Base-by-base conservation (phyloP, 23 red algal species). In the Chondrus crispus region DNA sequence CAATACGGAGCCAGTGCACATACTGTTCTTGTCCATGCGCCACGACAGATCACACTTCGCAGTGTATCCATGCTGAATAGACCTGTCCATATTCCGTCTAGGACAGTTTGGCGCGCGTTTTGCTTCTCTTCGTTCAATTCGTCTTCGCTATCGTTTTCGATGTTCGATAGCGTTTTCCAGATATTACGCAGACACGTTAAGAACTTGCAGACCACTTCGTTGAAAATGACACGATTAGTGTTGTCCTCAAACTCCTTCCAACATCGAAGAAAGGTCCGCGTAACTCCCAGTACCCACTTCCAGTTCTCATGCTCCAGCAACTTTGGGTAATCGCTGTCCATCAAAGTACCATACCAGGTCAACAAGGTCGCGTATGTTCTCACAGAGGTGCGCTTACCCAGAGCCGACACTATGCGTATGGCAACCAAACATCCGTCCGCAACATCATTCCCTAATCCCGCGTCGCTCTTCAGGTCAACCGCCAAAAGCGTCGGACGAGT, bases 401-500 rank as follows among this genome's bases (percentile, higher is more conserved):
- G 26, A 44, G 20, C 72, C 62, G 20, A 30, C 45, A 90, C 64
- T 11, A 80, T 90, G 37, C 74, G 68, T 11, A 90, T 42, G 2
- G 72, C 46, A 22, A 73, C 69, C 18, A 46, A 9, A 57, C 69
- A 74, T 37, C 87, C 87, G 35, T 79, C 71, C 28, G 72, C 71
- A 29, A 90, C 37, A 69, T 63, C 50, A 16, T 78, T 36, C 3
- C 71, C 51, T 44, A 42, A 26, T 28, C 43, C 5, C 36, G 53
- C 28, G 40, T 90, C 62, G 24, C 68, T 41, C 60, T 80, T 80
- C 72, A 90, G 20, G 55, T 44, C 71, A 20, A n/a, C 11, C 35
- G 54, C 87, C 33, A 90, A 53, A 38, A 90, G 87, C 73, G 78
- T 90, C n/a, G 69, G 49, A n/a, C 57, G 71, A 47, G 43, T 46